Conservation (phyloP, 1,284 basidiomycete species). For the Pseudozyma thailandica region DNA sequence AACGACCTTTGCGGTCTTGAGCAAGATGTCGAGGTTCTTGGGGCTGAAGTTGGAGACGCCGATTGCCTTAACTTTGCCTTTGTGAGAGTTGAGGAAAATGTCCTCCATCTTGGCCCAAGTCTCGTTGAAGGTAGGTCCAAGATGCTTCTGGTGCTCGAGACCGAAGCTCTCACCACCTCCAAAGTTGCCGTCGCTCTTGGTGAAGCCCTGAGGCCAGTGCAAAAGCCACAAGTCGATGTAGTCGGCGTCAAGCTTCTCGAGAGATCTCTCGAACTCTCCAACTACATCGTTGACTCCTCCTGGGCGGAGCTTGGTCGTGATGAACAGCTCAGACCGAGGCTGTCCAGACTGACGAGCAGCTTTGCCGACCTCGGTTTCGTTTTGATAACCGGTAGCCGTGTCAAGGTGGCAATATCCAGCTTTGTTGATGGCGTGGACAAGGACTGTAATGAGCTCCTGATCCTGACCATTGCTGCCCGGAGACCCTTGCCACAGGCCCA, state of each 20-base stretch:
- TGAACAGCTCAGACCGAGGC: constrained; percentile 81
- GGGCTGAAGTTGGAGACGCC: constrained; percentile 72
- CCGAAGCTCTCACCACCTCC: constrained; percentile 16
- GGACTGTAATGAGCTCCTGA: constrained; percentile 29
- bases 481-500: constrained; percentile 57
- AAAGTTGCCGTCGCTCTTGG: constrained; percentile 6
- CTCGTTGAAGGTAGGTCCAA: constrained; percentile 50
- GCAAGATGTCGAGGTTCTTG: constrained; percentile 48
- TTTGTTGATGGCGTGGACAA: constrained; percentile 32
- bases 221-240: constrained; percentile 72
- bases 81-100: constrained; percentile 55
- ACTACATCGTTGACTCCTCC: constrained; percentile 39
- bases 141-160: constrained; percentile 28
- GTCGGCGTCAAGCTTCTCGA: constrained; percentile 76
- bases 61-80: constrained; percentile 68
- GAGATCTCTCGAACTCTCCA: constrained; percentile 76
- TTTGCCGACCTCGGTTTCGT: constrained; percentile 85
- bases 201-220: constrained; percentile 56
- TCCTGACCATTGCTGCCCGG: constrained; percentile 38
- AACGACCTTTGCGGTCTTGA: constrained; percentile 51
- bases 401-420: constrained; percentile 60
- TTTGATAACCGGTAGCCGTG: constrained; percentile 69
- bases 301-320: constrained; percentile 84
- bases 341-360: constrained; percentile 79
- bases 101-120: constrained; percentile 63